Evolutionary conservation across 805 yeast genomes (phyloP).

Genomic region (Priceomyces medius): DNA sequence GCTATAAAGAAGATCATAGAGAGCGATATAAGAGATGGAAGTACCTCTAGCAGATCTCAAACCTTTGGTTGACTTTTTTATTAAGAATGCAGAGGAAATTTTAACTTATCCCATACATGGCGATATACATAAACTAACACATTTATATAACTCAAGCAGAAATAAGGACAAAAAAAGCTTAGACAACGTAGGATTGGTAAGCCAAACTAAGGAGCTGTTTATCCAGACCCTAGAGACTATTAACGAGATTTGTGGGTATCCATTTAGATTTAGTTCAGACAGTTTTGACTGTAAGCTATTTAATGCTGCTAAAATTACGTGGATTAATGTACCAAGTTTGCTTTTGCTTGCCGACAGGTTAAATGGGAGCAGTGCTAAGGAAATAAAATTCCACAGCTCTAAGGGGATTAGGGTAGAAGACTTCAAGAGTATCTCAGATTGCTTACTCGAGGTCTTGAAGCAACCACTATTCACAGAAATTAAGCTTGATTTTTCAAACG

Average conservation of each 20-base stretch:
- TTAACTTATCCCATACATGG: conserved; percentile 14
- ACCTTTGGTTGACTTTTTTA: conserved; percentile 7
- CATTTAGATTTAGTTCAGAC: conserved; percentile 12
- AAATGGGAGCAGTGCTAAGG: conserved; percentile 4
- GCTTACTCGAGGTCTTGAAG: conserved; percentile 9
- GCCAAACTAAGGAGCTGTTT: not conserved
- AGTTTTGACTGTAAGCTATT: not conserved
- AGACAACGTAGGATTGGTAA: not conserved
- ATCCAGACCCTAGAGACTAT: conserved; percentile 2
- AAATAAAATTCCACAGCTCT: conserved; percentile 1
- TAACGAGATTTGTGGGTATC: conserved; percentile 18
- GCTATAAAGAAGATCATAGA: no score
- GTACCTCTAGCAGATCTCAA: not conserved
- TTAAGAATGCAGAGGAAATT: conserved; percentile 8
- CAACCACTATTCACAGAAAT: conserved; percentile 11
- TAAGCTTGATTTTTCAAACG: conserved; percentile 6
- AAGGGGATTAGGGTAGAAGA: not conserved
- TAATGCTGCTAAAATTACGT: conserved; percentile 4
- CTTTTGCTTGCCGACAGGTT: conserved; percentile 13
- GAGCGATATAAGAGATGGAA: not conserved
- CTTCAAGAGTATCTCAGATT: not conserved
- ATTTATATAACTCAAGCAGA: conserved; percentile 2
- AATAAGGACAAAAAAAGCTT: not conserved
- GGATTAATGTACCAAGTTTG: conserved; percentile 16
- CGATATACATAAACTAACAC: conserved; percentile 4